Percentiles rank a stretch among this genome's conserved stretches.
Conservation (phyloP, 495 filamentous ascomycete genomes). For the Podospora pseudocomata region DNA sequence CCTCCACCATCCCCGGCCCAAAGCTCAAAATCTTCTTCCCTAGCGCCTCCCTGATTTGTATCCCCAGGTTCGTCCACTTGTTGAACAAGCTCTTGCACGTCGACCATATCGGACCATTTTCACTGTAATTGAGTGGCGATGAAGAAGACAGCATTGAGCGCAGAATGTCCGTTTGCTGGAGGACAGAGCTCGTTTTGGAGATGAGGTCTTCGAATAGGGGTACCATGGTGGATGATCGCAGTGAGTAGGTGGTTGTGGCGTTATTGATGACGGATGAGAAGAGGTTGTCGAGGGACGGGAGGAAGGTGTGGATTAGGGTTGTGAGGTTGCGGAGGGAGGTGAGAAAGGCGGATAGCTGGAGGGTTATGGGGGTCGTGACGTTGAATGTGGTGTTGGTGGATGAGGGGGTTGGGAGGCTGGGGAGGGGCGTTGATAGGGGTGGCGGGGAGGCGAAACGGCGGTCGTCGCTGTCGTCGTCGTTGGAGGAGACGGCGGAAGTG, state of each 20-base stretch:
- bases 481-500: slow-evolving; percentile 49
- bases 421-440: slow-evolving; percentile 16
- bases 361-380: not conserved
- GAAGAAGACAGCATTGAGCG: slow-evolving; percentile 61
- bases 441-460: slow-evolving; percentile 2
- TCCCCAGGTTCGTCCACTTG: slow-evolving; percentile 67
- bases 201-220: slow-evolving; percentile 59
- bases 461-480: slow-evolving; percentile 27
- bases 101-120: slow-evolving; percentile 49
- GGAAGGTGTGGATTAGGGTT: slow-evolving; percentile 56
- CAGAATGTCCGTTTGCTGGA: slow-evolving; percentile 58
- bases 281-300: slow-evolving; percentile 59
- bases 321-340: slow-evolving; percentile 61
- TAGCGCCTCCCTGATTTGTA: slow-evolving; percentile 57
- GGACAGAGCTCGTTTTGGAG: slow-evolving; percentile 53
- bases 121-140: slow-evolving; percentile 35
- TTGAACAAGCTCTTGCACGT: slow-evolving; percentile 67
- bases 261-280: slow-evolving; percentile 49
- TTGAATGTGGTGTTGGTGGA: not conserved
- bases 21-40: slow-evolving; percentile 54
- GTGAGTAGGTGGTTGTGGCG: slow-evolving; percentile 41
- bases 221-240: not conserved
- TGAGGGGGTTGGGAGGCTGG: slow-evolving; percentile 6
- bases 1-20: slow-evolving; percentile 57
- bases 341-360: slow-evolving; percentile 68